Percentiles rank a stretch among this genome's conserved stretches.
phyloP scores from a whole-genome alignment of 169 alveolate species.

The Plasmodium knowlesi region DNA sequence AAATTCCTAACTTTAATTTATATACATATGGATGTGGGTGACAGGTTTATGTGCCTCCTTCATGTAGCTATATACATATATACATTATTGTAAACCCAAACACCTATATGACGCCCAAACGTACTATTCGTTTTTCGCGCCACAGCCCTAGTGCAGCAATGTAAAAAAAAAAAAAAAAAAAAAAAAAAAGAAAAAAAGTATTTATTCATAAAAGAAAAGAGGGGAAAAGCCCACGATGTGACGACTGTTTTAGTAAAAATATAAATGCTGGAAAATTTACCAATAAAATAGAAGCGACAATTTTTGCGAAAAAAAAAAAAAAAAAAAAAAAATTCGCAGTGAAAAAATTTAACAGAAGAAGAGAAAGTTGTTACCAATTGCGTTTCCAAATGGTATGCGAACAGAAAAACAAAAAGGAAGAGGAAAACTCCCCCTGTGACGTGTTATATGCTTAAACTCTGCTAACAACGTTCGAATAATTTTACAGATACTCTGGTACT shows the following conservation, averaged over 20 bases:
- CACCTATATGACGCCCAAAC: background rate
- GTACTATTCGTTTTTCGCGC: background rate
- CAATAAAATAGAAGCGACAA: background rate
- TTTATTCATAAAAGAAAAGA: background rate
- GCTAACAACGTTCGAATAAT: background rate
- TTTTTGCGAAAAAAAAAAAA: background rate
- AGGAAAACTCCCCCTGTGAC: background rate
- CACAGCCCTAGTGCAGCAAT: background rate
- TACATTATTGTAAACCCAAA: background rate
- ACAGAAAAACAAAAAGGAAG: background rate
- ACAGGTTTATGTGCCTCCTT: background rate
- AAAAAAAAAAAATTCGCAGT: background rate
- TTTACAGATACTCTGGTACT: background rate
- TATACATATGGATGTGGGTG: background rate
- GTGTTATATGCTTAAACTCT: background rate
- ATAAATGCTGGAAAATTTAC: background rate
- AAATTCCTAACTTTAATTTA: background rate
- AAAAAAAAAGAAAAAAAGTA: background rate
- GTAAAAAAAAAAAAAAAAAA: background rate
- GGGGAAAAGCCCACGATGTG: background rate
- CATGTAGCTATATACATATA: background rate
- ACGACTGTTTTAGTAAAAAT: background rate
- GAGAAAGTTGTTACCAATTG: background rate
- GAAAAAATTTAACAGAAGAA: background rate
- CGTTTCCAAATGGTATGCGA: background rate